A percentile compares a stretch with the other conserved stretches of the same genome.
Evolutionary conservation across 306 rosid genomes (phyloP).

Genomic region (Dryas alaskensis): DNA sequence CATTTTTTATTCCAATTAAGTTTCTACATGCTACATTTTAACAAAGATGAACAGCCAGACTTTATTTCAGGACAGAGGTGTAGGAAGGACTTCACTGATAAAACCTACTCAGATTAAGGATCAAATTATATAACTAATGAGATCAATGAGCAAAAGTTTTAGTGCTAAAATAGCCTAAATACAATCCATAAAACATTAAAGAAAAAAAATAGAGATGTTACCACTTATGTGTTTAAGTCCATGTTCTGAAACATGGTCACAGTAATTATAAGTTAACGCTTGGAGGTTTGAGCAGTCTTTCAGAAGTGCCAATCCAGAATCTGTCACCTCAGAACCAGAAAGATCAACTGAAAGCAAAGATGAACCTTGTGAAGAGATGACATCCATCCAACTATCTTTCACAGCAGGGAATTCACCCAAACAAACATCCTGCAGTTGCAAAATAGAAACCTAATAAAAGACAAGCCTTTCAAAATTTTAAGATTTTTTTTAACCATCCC

Average conservation of each 20-base stretch:
- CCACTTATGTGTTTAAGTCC: conserved; percentile 61
- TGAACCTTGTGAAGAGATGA: conserved; percentile 56
- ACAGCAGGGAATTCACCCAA: conserved; percentile 59
- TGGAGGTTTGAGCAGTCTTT: conserved; percentile 59
- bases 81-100: too few species aligned
- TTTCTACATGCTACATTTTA: too few species aligned
- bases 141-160: not conserved
- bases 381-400: conserved; percentile 68
- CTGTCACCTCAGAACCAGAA: conserved; percentile 61
- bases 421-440: conserved; percentile 51
- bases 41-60: too few species aligned
- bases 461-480: conserved; percentile 12
- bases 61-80: too few species aligned
- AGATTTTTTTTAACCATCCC: conserved; percentile 24
- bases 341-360: conserved; percentile 62
- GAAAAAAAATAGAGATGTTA: conserved; percentile 18
- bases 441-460: conserved; percentile 8
- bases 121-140: not conserved
- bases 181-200: not conserved
- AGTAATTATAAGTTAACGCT: conserved; percentile 48
- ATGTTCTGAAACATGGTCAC: conserved; percentile 56
- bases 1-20: too few species aligned
- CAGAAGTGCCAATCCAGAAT: conserved; percentile 45
- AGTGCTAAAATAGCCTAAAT: not conserved
- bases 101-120: not conserved